These are phyloP conservation scores for Artomyces pyxidatus DNA, from an alignment of 768 basidiomycete genomes.

Conservation along the genomic window DNA sequence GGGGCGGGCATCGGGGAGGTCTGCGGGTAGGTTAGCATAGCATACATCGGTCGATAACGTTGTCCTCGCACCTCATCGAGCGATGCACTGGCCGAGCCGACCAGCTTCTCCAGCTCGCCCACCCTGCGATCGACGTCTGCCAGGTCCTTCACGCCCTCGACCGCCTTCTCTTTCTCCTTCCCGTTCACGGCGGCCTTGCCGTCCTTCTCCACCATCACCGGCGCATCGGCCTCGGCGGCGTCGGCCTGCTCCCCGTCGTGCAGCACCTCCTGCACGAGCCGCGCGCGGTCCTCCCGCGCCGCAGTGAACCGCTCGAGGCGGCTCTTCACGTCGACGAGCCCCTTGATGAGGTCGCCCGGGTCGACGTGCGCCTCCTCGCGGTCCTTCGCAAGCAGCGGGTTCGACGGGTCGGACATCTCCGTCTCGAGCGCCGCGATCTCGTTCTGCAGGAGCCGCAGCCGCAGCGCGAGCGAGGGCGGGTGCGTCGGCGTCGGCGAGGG, in stretches of 20 bases:
- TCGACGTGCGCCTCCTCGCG: slow-evolving; percentile 54
- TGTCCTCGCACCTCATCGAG: slow-evolving; percentile 66
- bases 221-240: slow-evolving; percentile 2
- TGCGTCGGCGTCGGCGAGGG: slow-evolving; percentile 36
- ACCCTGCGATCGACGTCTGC: slow-evolving; percentile 80
- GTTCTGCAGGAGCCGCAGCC: slow-evolving; percentile 55
- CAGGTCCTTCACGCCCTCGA: slow-evolving; percentile 36
- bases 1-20: slow-evolving; percentile 68
- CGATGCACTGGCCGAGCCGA: slow-evolving; percentile 74
- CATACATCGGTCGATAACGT: not conserved
- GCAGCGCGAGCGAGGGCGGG: slow-evolving; percentile 23
- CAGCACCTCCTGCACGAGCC: slow-evolving; percentile 52
- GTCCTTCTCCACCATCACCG: slow-evolving; percentile 14
- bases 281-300: slow-evolving; percentile 56
- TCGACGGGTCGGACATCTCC: slow-evolving; percentile 77
- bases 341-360: slow-evolving; percentile 68
- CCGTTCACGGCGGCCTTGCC: not conserved
- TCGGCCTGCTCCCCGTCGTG: slow-evolving; percentile 26
- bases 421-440: slow-evolving; percentile 76
- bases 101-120: slow-evolving; percentile 69
- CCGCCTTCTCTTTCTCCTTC: slow-evolving; percentile 6
- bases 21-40: slow-evolving; percentile 27
- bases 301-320: slow-evolving; percentile 61
- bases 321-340: slow-evolving; percentile 65
- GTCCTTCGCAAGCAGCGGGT: slow-evolving; percentile 54